phyloP scores from a whole-genome alignment of 2,329 filamentous ascomycete species.

The Fusarium subglutinans region DNA sequence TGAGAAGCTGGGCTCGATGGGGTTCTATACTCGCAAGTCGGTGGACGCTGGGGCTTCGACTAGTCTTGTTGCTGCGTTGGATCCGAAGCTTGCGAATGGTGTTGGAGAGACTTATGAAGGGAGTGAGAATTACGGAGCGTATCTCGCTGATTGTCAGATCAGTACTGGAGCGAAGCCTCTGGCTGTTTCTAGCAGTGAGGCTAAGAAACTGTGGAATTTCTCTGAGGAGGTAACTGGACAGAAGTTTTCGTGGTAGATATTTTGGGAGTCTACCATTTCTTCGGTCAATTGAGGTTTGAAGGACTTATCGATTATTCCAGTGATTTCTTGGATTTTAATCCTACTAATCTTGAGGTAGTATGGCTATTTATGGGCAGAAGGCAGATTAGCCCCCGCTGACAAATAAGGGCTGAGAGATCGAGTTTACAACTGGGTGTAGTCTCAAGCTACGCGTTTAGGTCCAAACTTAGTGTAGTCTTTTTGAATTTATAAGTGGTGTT shows the following conservation, averaged over 20 bases:
- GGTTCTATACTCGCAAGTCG: background rate
- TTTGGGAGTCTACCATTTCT: fast-evolving
- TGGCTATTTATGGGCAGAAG: slow-evolving; percentile 9
- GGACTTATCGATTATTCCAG: fast-evolving
- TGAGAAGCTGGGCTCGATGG: background rate
- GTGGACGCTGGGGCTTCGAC: slow-evolving; percentile 1
- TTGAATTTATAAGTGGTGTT: fast-evolving
- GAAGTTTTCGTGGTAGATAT: background rate
- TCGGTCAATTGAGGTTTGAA: fast-evolving
- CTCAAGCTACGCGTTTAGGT: background rate
- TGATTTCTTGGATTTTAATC: background rate
- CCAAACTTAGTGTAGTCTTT: fast-evolving
- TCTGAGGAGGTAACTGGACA: background rate
- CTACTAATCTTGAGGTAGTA: background rate
- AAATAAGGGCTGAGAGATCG: background rate
- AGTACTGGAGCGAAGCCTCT: background rate
- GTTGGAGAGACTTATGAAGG: background rate
- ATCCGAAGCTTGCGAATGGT: background rate
- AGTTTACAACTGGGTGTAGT: background rate
- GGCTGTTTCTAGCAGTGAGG: slow-evolving; percentile 9
- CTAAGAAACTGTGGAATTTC: slow-evolving; percentile 8
- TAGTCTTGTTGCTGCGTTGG: slow-evolving; percentile 2
- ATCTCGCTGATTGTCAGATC: slow-evolving; percentile 1
- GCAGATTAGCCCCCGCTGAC: background rate
- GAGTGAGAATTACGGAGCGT: background rate